Evolutionary conservation across 2,329 filamentous ascomycete genomes (phyloP).

Genomic region (Chaetomiaceae sp.): DNA sequence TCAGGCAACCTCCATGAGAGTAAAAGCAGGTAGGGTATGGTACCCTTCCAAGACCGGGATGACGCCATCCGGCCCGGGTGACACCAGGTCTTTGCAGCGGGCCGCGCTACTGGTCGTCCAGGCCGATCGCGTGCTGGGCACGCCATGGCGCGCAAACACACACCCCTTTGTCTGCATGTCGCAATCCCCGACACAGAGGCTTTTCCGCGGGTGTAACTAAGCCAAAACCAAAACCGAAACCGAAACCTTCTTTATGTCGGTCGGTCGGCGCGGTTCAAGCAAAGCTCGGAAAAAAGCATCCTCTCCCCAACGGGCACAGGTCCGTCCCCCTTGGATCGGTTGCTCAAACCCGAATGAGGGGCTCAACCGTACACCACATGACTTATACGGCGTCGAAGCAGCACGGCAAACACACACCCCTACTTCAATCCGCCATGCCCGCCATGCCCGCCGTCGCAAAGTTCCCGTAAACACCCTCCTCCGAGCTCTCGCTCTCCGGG

Average conservation of each 20-base stretch:
- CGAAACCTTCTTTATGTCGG: no score
- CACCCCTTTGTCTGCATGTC: not conserved
- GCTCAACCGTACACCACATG: no score
- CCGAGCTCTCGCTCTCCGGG: slow-evolving; percentile 46
- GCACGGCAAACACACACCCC: not conserved
- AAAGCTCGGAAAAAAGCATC: no score
- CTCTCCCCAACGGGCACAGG: no score
- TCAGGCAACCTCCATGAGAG: no score
- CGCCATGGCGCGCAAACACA: slow-evolving; percentile 13
- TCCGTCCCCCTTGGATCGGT: no score
- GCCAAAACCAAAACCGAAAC: not conserved
- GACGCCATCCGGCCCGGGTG: slow-evolving; percentile 6
- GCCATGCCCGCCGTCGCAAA: slow-evolving; percentile 30
- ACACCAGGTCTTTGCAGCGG: not conserved
- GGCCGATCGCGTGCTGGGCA: slow-evolving; percentile 19
- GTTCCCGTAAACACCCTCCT: slow-evolving; percentile 52
- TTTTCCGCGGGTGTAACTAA: not conserved
- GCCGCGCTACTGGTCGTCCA: not conserved
- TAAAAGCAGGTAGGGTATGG: no score
- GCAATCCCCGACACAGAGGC: not conserved
- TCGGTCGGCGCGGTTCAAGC: no score
- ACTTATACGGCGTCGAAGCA: no score
- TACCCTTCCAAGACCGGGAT: not conserved
- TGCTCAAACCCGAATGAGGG: no score
- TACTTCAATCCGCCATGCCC: slow-evolving; percentile 25